A percentile compares a stretch with the other conserved stretches of the same genome.
These are phyloP conservation scores for Fusarium sp. DNA, from an alignment of 2,329 filamentous ascomycete genomes.

Conservation along the genomic window DNA sequence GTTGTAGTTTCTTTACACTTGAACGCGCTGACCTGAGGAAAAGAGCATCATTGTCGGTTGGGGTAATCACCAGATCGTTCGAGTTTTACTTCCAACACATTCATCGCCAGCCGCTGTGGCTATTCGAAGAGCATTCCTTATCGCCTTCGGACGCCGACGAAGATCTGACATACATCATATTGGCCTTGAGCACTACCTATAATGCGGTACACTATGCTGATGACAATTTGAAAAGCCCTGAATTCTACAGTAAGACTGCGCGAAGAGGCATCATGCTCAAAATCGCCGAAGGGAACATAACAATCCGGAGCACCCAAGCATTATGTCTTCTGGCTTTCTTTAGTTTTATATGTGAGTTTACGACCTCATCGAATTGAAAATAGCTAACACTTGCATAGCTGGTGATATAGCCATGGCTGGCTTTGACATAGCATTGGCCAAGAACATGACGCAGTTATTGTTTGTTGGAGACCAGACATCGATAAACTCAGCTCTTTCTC, in stretches of 20 bases:
- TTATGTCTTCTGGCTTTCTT: constrained; percentile 25
- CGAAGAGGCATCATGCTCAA: constrained; percentile 26
- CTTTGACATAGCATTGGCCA: constrained; percentile 25
- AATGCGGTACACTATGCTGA: rapidly evolving
- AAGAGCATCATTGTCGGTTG: not conserved
- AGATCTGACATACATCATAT: constrained; percentile 7
- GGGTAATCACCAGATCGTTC: not conserved
- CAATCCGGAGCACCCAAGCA: constrained; percentile 11
- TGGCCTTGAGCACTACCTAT: constrained; percentile 16
- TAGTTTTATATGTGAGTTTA: constrained; percentile 9
- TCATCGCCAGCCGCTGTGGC: constrained; percentile 36
- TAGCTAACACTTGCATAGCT: not conserved
- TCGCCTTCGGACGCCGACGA: not conserved
- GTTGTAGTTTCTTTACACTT: rapidly evolving
- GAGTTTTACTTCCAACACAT: constrained; percentile 28
- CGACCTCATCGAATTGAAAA: too few species aligned
- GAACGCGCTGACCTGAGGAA: rapidly evolving
- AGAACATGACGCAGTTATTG: constrained; percentile 16
- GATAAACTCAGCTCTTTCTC: not conserved
- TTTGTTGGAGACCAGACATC: rapidly evolving
- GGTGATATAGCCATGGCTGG: constrained; percentile 24
- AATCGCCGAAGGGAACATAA: constrained; percentile 17
- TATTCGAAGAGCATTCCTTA: constrained; percentile 4
- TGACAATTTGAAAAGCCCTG: not conserved
- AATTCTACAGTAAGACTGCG: constrained; percentile 8